These are phyloP conservation scores for Alloteropsis semialata DNA, from an alignment of 176 grass and related monocot species.

Conservation along the genomic window DNA sequence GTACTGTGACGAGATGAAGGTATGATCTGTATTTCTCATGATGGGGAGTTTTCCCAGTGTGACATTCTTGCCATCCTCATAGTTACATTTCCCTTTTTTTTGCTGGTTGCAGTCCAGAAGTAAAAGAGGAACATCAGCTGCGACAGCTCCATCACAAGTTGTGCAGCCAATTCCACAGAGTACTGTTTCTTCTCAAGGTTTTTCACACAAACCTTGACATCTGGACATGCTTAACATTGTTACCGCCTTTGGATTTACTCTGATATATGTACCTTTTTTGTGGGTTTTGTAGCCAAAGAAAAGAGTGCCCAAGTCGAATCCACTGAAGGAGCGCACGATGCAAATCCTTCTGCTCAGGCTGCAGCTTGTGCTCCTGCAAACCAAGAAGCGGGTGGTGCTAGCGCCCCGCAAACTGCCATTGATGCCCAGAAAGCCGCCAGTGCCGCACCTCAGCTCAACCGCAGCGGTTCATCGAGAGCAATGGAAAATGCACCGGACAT, in stretches of 20 bases:
- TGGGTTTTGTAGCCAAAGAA: conserved; percentile 44
- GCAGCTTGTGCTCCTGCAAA: conserved; percentile 12
- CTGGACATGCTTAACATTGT: not conserved
- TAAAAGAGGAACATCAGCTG: conserved; percentile 59
- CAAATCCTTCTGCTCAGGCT: conserved; percentile 24
- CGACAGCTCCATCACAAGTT: conserved; percentile 26
- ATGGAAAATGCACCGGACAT: conserved; percentile 42
- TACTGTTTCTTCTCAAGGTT: conserved; percentile 37
- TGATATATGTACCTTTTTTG: conserved; percentile 1
- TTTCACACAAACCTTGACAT: not conserved
- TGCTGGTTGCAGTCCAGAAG: conserved; percentile 58
- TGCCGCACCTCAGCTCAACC: conserved; percentile 36
- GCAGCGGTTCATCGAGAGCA: conserved; percentile 42
- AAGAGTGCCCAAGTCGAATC: conserved; percentile 49
- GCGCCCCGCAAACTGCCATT: not conserved
- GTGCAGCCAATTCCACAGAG: conserved; percentile 28
- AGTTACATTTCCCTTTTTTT: not conserved
- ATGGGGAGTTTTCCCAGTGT: not conserved
- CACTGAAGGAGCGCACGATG: conserved; percentile 46
- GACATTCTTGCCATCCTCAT: not conserved
- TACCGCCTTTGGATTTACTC: not conserved
- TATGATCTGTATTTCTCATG: conserved; percentile 15
- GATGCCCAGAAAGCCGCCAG: conserved; percentile 42
- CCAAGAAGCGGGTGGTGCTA: conserved; percentile 20
- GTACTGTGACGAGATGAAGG: conserved; percentile 93